A percentile compares a stretch with the other conserved stretches of the same genome.
phyloP scores from a whole-genome alignment of 2,329 filamentous ascomycete genomes.

The Xylariaceae sp. region DNA sequence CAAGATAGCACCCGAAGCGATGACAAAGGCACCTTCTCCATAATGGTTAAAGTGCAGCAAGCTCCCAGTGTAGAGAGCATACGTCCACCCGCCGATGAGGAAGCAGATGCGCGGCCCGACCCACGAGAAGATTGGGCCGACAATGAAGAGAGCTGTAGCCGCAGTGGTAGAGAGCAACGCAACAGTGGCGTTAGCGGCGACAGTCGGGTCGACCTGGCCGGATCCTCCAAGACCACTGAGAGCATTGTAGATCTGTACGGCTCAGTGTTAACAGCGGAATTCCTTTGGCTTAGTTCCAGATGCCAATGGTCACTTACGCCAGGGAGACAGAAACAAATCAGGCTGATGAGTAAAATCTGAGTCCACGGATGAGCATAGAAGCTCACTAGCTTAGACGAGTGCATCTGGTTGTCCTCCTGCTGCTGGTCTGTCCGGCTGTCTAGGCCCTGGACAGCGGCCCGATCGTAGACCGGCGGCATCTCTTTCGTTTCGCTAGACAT shows the following conservation, averaged over 20 bases:
- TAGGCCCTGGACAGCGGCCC: not conserved
- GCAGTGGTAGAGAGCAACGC: constrained; percentile 25
- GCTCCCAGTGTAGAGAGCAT: constrained; percentile 27
- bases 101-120: constrained; percentile 28
- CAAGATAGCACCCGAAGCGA: constrained; percentile 24
- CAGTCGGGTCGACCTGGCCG: constrained; percentile 25
- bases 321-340: constrained; percentile 27
- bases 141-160: constrained; percentile 28
- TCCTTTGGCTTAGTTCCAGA: not conserved
- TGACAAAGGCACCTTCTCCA: constrained; percentile 18
- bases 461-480: not conserved
- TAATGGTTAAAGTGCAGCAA: constrained; percentile 27
- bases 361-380: constrained; percentile 28
- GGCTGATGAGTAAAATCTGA: constrained; percentile 26
- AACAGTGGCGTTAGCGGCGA: constrained; percentile 25
- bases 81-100: constrained; percentile 27
- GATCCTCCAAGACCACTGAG: constrained; percentile 25
- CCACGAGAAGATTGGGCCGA: constrained; percentile 25
- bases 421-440: not conserved
- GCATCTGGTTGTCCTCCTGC: not conserved
- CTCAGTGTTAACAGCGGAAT: not conserved
- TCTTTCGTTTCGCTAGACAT: constrained; percentile 13
- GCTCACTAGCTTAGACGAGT: constrained; percentile 12
- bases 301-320: constrained; percentile 10
- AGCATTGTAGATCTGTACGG: constrained; percentile 25